Evolutionary conservation across 345 rosid species (phyloP).

Genomic region (Eucalyptus regnans): DNA sequence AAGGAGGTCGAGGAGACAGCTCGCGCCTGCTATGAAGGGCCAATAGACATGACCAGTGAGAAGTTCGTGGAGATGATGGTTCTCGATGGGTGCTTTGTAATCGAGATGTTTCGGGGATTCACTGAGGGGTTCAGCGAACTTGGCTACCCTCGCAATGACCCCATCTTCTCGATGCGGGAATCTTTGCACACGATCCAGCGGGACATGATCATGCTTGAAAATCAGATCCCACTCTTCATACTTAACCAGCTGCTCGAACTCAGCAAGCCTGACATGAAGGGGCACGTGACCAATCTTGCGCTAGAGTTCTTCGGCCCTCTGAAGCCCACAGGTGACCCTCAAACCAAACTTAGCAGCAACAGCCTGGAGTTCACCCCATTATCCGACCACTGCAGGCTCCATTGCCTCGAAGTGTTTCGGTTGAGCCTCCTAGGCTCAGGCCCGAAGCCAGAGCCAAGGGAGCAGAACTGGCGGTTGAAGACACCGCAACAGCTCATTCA

Average conservation of each 20-base stretch:
- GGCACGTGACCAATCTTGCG: constrained; percentile 47
- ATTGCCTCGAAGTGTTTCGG: too few species aligned
- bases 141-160: constrained; percentile 65
- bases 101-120: too few species aligned
- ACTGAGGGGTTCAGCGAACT: too few species aligned
- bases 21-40: constrained; percentile 57
- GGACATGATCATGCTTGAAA: constrained; percentile 36
- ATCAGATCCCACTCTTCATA: background rate
- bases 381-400: rapidly evolving
- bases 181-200: constrained; percentile 72
- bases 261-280: constrained; percentile 25
- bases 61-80: constrained; percentile 53
- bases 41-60: constrained; percentile 32
- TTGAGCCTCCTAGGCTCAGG: rapidly evolving
- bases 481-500: too few species aligned
- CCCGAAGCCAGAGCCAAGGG: too few species aligned
- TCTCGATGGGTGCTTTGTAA: constrained; percentile 19
- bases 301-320: constrained; percentile 68
- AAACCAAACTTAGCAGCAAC: too few species aligned
- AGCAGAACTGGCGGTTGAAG: rapidly evolving
- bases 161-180: constrained; percentile 69
- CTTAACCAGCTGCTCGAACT: constrained; percentile 47
- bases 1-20: constrained; percentile 53
- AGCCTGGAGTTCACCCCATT: rapidly evolving
- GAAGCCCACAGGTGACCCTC: constrained; percentile 10